Evolutionary conservation across 2,329 filamentous ascomycete genomes (phyloP), one percentile per base, ranked within the genome.

Genomic region (Fusarium zealandicum): DNA sequence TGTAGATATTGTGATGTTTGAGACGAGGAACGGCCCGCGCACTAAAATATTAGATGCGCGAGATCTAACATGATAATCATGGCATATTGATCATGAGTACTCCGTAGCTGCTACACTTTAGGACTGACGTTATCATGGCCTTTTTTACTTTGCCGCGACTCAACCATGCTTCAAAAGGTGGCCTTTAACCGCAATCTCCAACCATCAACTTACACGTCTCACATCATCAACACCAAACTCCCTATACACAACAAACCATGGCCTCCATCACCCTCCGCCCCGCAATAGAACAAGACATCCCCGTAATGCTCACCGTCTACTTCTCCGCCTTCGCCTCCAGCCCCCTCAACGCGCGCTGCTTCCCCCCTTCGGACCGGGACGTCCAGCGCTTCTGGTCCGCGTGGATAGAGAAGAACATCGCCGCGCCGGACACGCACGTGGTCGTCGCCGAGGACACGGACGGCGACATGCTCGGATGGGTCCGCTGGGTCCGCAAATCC

Each of bases 251-350:
- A 48, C 27, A 32, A 25, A 42, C 27, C 30, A 67, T 67, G 65
- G 18, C 51, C 9, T 16, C 52, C 11, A 30, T 60, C 22, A 50
- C 30, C 2, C 17, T 80, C 50, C 77, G 78, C 25, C 69, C 70
- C 28, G 80, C 76, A 35, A 75, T 67, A 1, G 53, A 67, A 3
- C 44, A 58, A 5, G 74, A 77, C 55, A 56, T 72, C 28, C 59
- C 68, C 5, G 51, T 49, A n/a, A 66, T 77, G 53, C 47, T 70
- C 27, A 48, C 59, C 10, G 64, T 73, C 55, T 59, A 67, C 44
- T 60, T 67, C 42, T 63, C 67, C 20, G 69, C 72, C 37, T 77
- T 76, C 40, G 54, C 57, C 4, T 37, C 57, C 46, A 49, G 66
- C 65, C 41, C 49, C 56, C 65, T 76, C 56, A 73, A 72, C 50